Conservation (phyloP, 176 grass and related monocot genomes). For the Bonia amplexicaulis region DNA sequence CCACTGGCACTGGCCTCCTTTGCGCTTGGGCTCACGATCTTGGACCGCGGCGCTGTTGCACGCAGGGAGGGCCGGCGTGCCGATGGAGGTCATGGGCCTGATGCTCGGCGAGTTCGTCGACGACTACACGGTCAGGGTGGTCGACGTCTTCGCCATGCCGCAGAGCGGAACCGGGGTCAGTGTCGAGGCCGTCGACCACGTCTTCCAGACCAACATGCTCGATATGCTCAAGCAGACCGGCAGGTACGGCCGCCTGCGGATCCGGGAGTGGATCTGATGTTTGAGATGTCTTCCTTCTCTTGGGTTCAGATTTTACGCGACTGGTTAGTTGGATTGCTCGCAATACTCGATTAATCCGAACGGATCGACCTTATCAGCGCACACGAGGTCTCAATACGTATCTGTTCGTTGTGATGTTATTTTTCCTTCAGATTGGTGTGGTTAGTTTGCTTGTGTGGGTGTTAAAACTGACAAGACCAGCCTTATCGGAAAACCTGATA, state of each 20-base stretch:
- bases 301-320: not conserved
- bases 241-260: conserved; percentile 33
- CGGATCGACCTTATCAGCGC: not conserved
- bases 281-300: not conserved
- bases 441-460: not conserved
- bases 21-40: too few relatives aligned
- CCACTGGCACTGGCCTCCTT: too few relatives aligned
- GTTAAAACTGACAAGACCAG: not conserved
- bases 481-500: not conserved
- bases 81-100: conserved; percentile 97
- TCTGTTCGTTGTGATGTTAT: not conserved
- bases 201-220: conserved; percentile 99
- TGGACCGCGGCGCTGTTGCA: not conserved
- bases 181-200: conserved; percentile 95
- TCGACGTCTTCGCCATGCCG: conserved; percentile 97
- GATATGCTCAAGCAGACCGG: conserved; percentile 99
- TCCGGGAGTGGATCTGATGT: not conserved
- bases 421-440: not conserved
- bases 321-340: not conserved
- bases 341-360: not conserved
- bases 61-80: conserved; percentile 85
- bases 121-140: conserved; percentile 94
- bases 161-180: conserved; percentile 96
- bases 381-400: not conserved
- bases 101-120: conserved; percentile 98